Percentiles rank a stretch among this genome's conserved stretches.
Conservation (phyloP, 192 early-diverging fungal species). For the Glomus cerebriforme region DNA sequence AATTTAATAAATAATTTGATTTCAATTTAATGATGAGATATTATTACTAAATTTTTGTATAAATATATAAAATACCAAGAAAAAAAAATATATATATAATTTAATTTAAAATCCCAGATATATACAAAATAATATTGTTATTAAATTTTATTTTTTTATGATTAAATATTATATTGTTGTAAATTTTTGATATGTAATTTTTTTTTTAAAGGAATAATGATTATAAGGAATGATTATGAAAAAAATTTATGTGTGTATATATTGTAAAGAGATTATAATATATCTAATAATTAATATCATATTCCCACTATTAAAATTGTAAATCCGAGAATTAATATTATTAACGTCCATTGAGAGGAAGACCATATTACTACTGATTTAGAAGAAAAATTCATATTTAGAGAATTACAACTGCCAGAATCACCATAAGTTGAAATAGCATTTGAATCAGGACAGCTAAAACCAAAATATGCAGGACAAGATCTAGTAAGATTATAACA, state of each 20-base stretch:
- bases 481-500: constrained; percentile 60
- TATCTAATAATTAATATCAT: neutral
- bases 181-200: too few relatives aligned
- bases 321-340: neutral
- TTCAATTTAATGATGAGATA: neutral
- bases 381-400: neutral
- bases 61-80: too few relatives aligned
- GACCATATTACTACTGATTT: neutral
- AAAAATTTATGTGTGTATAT: too few relatives aligned
- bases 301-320: neutral
- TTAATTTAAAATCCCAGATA: too few relatives aligned
- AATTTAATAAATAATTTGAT: neutral
- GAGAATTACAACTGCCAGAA: neutral
- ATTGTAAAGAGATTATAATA: too few relatives aligned
- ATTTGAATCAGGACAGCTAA: constrained; percentile 46
- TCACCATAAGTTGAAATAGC: neutral
- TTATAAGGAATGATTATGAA: too few relatives aligned
- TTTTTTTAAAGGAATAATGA: too few relatives aligned
- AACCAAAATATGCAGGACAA: constrained; percentile 57
- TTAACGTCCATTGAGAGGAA: neutral
- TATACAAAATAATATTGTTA: too few relatives aligned
- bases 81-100: too few relatives aligned
- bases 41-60: too few relatives aligned
- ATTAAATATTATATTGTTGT: too few relatives aligned
- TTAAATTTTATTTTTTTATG: too few relatives aligned